Percentiles rank a stretch among this genome's conserved stretches.
Evolutionary conservation across 2,329 filamentous ascomycete genomes (phyloP).

Genomic region (Penicillium verrucosum): DNA sequence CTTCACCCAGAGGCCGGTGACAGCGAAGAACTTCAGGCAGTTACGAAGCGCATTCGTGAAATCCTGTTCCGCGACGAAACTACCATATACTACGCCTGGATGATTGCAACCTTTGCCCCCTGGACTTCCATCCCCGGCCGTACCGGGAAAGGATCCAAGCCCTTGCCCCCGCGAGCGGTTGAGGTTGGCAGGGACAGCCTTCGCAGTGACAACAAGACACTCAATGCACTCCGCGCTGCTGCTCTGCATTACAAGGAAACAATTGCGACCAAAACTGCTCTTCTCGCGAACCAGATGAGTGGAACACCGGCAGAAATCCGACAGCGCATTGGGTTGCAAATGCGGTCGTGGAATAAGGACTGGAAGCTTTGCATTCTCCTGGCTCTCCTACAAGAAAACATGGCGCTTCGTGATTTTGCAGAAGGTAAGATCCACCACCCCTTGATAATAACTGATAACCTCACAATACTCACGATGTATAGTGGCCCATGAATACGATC

Average conservation of each 20-base stretch:
- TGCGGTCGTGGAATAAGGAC: slow-evolving; percentile 38
- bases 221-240: slow-evolving; percentile 63
- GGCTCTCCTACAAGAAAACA: slow-evolving; percentile 40
- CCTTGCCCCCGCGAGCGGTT: slow-evolving; percentile 57
- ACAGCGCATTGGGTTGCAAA: slow-evolving; percentile 35
- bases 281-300: slow-evolving; percentile 26
- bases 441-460: not conserved
- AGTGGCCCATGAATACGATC: slow-evolving; percentile 52
- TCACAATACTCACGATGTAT: slow-evolving; percentile 15
- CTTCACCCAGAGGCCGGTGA: slow-evolving; percentile 34
- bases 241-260: slow-evolving; percentile 64
- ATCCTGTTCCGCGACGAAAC: slow-evolving; percentile 61
- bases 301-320: slow-evolving; percentile 35
- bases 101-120: slow-evolving; percentile 69
- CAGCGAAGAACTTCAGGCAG: slow-evolving; percentile 47
- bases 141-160: slow-evolving; percentile 41
- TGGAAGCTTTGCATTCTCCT: slow-evolving; percentile 42
- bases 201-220: slow-evolving; percentile 72
- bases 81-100: slow-evolving; percentile 71
- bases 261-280: slow-evolving; percentile 52
- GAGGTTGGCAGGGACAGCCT: slow-evolving; percentile 72
- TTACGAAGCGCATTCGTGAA: slow-evolving; percentile 33
- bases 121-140: slow-evolving; percentile 58
- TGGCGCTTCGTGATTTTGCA: slow-evolving; percentile 30
- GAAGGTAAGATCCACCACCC: slow-evolving; percentile 27